Conservation (phyloP, 768 basidiomycete genomes). For the Coprinopsis cinerea region DNA sequence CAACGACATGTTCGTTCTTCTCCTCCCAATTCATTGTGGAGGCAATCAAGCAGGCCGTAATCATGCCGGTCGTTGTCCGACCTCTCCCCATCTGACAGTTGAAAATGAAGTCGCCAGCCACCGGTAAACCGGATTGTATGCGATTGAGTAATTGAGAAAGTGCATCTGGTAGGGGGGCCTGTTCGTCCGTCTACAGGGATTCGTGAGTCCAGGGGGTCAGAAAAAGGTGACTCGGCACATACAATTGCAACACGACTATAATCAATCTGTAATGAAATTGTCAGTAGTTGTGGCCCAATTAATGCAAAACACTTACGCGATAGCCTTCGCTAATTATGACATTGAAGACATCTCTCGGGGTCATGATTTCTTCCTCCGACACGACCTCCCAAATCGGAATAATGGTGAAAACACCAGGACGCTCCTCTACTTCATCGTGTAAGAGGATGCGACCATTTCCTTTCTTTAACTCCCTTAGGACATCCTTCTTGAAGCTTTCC, state of each 20-base stretch:
- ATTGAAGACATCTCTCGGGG: slow-evolving; percentile 77
- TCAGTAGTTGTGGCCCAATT: slow-evolving; percentile 2
- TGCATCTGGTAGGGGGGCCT: slow-evolving; percentile 88
- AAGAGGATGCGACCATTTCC: slow-evolving; percentile 77
- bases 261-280: slow-evolving; percentile 49
- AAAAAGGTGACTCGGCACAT: slow-evolving; percentile 22
- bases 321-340: slow-evolving; percentile 74
- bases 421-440: slow-evolving; percentile 94
- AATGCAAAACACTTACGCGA: slow-evolving; percentile 42
- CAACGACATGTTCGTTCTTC: slow-evolving; percentile 31
- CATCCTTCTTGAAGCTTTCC: slow-evolving; percentile 77
- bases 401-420: slow-evolving; percentile 83
- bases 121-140: slow-evolving; percentile 49
- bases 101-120: slow-evolving; percentile 78
- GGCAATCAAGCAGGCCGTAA: slow-evolving; percentile 81
- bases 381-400: slow-evolving; percentile 95
- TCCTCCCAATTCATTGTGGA: slow-evolving; percentile 59
- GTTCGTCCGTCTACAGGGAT: slow-evolving; percentile 82
- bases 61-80: slow-evolving; percentile 95
- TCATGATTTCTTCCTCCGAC: slow-evolving; percentile 75
- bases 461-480: slow-evolving; percentile 71
- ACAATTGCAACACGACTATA: slow-evolving; percentile 90
- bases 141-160: slow-evolving; percentile 75
- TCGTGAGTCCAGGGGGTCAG: background rate
- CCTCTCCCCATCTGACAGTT: slow-evolving; percentile 97